Evolutionary conservation across 2,329 filamentous ascomycete genomes (phyloP), one percentile per base, ranked within the genome.

Genomic region (Penicillium oxalicum): DNA sequence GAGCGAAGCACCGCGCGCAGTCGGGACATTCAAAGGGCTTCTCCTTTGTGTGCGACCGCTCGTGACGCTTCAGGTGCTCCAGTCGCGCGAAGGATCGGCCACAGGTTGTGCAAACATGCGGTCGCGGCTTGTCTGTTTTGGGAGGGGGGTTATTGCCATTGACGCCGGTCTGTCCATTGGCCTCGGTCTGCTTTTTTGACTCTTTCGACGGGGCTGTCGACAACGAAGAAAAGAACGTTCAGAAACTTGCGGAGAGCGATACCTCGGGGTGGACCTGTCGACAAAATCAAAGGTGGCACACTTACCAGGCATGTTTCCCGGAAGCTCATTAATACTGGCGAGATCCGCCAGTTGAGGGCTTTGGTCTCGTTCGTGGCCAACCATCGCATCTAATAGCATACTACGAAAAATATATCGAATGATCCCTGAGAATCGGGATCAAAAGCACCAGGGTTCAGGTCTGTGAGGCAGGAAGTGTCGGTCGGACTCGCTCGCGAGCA

Each of bases 1-100:
- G 83, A 51, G 93, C 93, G 71, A 98, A 98, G 73, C 93, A 97
- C 72, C 93, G 77, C 34, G 88, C 81, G 71, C 93, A 98, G 69
- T 97, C 89, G 27, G 89, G 88, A 63, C 93, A 98, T 71, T 96
- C 90, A 62, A 98, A 98, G 1, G 93, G 93, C 76, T 98, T 98
- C 74, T 98, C 91, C 70, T 98, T 96, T 39, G 91, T 96, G 68
- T 96, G 91, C n/a, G 90, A 95, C 54, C 93, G 83, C 73, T 97
- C 93, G 71, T 98, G 93, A 52, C 93, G 86, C 75, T 98, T 98
- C 58, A 98, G 75, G 69, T 98, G 93, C 73, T 98, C 93, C 61
- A 98, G 75, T 52, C 93, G 84, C 50, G 93, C 93, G 69, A 98
- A 98, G 29, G 88, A 95, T 57, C 93, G 84, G 62, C 84, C 82